Percentiles rank a stretch among this genome's conserved stretches.
Evolutionary conservation across 2,329 filamentous ascomycete species (phyloP).

Genomic region (Arthrobotrys sinensis): DNA sequence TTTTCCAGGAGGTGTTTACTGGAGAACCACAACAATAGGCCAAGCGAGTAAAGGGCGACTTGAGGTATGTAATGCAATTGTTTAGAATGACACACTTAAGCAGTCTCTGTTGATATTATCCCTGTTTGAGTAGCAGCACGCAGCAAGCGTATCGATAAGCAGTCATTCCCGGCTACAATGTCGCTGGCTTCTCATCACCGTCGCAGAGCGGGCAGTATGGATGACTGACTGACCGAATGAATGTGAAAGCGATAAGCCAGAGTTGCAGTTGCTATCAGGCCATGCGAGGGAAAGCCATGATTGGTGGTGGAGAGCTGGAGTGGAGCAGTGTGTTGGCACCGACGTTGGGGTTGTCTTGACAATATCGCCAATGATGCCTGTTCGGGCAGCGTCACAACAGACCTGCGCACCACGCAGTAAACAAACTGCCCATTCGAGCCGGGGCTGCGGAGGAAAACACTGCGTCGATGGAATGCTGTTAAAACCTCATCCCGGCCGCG

Average conservation of each 20-base stretch:
- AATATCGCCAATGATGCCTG: conserved; percentile 18
- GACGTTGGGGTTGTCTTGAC: conserved; percentile 42
- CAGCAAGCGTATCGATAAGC: too few relatives aligned
- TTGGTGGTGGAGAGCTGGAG: conserved; percentile 18
- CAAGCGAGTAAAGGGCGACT: too few relatives aligned
- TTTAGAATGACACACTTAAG: too few relatives aligned
- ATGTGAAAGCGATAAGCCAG: conserved; percentile 33
- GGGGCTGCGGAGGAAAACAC: conserved; percentile 28
- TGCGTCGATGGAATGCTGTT: conserved; percentile 33
- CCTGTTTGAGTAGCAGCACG: neutral
- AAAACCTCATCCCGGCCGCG: conserved; percentile 50
- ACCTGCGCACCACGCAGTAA: conserved; percentile 13
- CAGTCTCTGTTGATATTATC: neutral
- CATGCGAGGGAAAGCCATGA: neutral
- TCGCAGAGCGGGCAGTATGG: neutral
- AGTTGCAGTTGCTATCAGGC: conserved; percentile 25
- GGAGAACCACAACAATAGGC: too few relatives aligned
- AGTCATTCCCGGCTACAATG: too few relatives aligned
- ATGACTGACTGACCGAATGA: neutral
- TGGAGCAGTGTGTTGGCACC: conserved; percentile 39
- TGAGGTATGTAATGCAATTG: too few relatives aligned
- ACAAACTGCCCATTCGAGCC: conserved; percentile 48
- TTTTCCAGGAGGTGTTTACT: too few relatives aligned
- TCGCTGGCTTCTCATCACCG: neutral
- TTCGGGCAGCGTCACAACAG: conserved; percentile 40